Base-by-base conservation (phyloP, 1,139 yeast genomes). In the Protomyces inundatus region DNA sequence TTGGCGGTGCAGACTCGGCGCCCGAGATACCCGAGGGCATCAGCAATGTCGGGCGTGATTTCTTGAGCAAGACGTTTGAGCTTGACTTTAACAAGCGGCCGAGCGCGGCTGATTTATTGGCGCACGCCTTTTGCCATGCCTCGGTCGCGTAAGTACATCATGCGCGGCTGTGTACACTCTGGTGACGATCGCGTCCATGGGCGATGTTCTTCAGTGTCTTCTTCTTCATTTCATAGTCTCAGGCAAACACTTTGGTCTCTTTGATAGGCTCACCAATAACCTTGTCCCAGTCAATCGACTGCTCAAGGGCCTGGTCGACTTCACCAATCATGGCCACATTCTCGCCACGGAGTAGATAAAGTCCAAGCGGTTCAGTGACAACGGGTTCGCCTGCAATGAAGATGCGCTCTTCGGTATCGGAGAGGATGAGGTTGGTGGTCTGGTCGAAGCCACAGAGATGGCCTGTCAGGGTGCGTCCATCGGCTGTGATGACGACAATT, bases 11-110 rank as follows among this genome's bases (percentile, higher is more conserved):
- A 0, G 85, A 87, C 68, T 83, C 86, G 1, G 69, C 77, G 0
- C 98, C 98, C 0, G 85, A 82, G 54, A 81, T 88, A 6, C 97
- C 97, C 0, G 81, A 82, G n/a, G 83, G 86, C 81, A 84, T 90
- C 66, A 84, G 93, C 0, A 77, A 77, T 9, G 89, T 82, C 54
- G 95, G 90, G 6, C 81, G 78, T 69, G 85, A 83, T 56, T 90
- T 90, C 71, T 76, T 90, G 67, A 71, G 73, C 14, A 78, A 82
- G 73, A 82, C 96, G 0, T 89, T 90, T 74, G 91, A 87, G 68
- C 73, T 88, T 48, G 95, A 90, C 71, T 86, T 85, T 72, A 81
- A 81, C 56, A 81, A 82, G 71, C 79, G 97, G 67, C 90, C 96
- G 0, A 80, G 84, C 65, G 95, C 97, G 1, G 77, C 82, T 4